These are phyloP conservation scores for Selenicereus undatus DNA, from an alignment of 148 eudicot species.

Conservation along the genomic window DNA sequence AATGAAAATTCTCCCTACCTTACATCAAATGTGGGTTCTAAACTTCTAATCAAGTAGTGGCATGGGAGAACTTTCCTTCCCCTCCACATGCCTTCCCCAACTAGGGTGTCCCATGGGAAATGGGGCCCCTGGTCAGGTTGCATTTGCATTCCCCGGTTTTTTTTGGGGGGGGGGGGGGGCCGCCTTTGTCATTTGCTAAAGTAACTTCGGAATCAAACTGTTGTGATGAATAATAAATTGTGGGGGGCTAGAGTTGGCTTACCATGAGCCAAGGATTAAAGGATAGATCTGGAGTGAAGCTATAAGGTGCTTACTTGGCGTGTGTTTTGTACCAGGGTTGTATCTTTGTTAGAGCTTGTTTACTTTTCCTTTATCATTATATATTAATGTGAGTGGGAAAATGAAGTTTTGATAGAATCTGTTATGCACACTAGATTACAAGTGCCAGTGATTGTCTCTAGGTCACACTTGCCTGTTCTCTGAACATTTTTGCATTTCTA, in stretches of 20 bases:
- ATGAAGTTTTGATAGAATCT: not conserved
- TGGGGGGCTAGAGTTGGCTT: not conserved
- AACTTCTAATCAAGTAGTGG: not conserved
- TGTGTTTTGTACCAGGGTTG: not conserved
- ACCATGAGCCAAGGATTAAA: not conserved
- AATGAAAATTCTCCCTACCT: not conserved
- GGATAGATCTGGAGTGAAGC: not conserved
- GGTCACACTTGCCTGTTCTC: not conserved
- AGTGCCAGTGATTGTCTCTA: not conserved
- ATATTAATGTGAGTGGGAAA: no score
- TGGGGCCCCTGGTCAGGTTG: not conserved
- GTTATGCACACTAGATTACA: not conserved
- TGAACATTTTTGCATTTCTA: not conserved
- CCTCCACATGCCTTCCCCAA: not conserved
- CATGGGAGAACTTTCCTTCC: not conserved
- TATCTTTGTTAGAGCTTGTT: not conserved
- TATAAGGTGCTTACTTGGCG: not conserved
- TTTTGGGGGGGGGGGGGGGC: no score
- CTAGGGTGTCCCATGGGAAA: not conserved
- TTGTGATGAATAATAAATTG: not conserved
- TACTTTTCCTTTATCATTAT: no score
- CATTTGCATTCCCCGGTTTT: no score
- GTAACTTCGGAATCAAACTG: not conserved
- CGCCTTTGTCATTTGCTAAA: no score
- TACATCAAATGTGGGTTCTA: not conserved